Evolutionary conservation across 1,284 basidiomycete species (phyloP), one percentile per base, ranked within the genome.

Genomic region (Xanthoconium separans): DNA sequence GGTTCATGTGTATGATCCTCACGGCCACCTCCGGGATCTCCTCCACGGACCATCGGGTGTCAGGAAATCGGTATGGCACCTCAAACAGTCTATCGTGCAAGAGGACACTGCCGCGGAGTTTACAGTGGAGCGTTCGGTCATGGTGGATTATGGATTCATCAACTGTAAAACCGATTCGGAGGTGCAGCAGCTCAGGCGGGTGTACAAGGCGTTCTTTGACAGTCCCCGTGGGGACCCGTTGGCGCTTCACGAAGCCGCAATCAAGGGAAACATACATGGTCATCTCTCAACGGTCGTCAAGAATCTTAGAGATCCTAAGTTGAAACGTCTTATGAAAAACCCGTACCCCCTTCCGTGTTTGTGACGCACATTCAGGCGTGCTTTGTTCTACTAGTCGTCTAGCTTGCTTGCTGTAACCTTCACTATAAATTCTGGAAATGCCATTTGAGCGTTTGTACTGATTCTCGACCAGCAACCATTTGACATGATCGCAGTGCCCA

Each of bases 131-230:
- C 30, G 10, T 30, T 5, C 50, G 31, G 53, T 54, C 12, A 4
- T 22, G 15, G 53, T 36, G 36, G 50, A 53, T 16, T 53, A 53
- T 6, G 52, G 52, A 4, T 53, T 53, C 52, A 44, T 39, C 8
- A 40, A 53, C 24, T 54, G 53, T 39, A 40, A 18, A 34, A 53
- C 40, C 31, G 50, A 53, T 6, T 40, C 53, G 4, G 53, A 54
- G 30, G 33, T 30, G 37, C 43, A 43, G 18, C 36, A 54, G 53
- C 53, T 54, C 30, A 44, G 29, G 37, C 22, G 53, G 43, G 50
- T 53, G 11, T 54, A 54, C 43, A 54, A 41, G 31, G 53, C 50
- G 1, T 53, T 54, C 16, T 54, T 54, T 45, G 34, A 53, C 10
- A 41, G 8, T n/a, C 34, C 1, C 16, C 9, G 45, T 30, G 43